Conservation (phyloP, 2,329 filamentous ascomycete genomes). For the Curvularia sp. region DNA sequence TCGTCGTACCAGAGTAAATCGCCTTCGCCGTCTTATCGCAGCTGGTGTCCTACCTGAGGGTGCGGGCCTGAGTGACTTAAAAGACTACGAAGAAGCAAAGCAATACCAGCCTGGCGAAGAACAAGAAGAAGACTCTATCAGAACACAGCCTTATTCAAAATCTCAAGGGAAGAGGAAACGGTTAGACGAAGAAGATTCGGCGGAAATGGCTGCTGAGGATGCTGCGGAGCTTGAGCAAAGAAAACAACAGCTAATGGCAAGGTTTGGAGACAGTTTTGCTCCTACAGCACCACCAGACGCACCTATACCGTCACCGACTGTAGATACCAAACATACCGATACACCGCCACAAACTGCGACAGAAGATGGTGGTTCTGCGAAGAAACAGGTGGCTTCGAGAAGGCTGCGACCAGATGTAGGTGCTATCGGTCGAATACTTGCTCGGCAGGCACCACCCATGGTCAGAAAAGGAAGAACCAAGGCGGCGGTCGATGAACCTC, state of each 20-base stretch:
- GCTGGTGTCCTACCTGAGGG: constrained; percentile 59
- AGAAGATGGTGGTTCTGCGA: constrained; percentile 6
- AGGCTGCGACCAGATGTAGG: constrained; percentile 36
- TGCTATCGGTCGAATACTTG: constrained; percentile 41
- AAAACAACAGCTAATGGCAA: constrained; percentile 35
- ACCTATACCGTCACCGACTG: constrained; percentile 3
- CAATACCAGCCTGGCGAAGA: constrained; percentile 2
- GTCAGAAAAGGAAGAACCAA: constrained; percentile 32
- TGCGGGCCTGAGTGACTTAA: constrained; percentile 60
- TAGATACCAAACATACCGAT: constrained; percentile 9
- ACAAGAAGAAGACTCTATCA: background rate
- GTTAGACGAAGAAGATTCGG: constrained; percentile 29
- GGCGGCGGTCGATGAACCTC: constrained; percentile 23
- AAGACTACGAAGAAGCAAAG: constrained; percentile 54
- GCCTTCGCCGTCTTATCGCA: constrained; percentile 60
- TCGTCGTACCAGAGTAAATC: constrained; percentile 59
- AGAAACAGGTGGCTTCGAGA: constrained; percentile 25
- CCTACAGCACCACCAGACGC: constrained; percentile 4
- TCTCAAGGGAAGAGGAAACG: constrained; percentile 35
- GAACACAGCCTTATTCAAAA: constrained; percentile 16
- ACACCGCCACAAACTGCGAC: background rate
- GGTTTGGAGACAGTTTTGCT: constrained; percentile 15
- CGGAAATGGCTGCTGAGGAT: constrained; percentile 13
- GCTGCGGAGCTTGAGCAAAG: constrained; percentile 29
- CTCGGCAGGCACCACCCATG: constrained; percentile 36